phyloP scores from a whole-genome alignment of 2,329 filamentous ascomycete genomes.

The Aspergillus sp. region DNA sequence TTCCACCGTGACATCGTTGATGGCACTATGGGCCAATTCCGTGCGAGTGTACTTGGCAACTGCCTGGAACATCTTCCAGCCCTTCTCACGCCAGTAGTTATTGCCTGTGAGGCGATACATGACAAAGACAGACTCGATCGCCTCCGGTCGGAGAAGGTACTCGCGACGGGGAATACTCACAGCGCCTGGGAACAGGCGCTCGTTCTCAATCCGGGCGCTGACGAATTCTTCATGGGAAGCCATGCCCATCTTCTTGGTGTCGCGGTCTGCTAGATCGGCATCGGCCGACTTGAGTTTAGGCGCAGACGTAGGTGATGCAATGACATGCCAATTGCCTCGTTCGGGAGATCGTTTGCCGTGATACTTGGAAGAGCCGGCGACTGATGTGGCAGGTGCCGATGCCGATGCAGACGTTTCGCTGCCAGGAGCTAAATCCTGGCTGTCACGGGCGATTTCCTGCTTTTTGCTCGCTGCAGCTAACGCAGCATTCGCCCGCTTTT shows the following conservation, averaged over 20 bases:
- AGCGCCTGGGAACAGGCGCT: constrained; percentile 45
- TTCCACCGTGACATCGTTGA: constrained; percentile 63
- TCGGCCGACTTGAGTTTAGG: not conserved
- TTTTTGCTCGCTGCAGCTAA: constrained; percentile 1
- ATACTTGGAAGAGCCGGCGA: not conserved
- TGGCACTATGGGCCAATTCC: constrained; percentile 62
- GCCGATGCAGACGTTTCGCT: constrained; percentile 1
- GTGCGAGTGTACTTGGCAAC: constrained; percentile 63
- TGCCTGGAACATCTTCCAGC: constrained; percentile 71
- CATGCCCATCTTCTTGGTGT: constrained; percentile 19
- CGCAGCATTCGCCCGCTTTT: constrained; percentile 20
- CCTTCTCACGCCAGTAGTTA: constrained; percentile 62
- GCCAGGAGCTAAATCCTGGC: not conserved
- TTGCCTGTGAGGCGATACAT: constrained; percentile 74
- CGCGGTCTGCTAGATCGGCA: constrained; percentile 4
- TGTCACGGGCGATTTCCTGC: not conserved
- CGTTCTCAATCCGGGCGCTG: constrained; percentile 39
- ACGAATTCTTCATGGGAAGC: constrained; percentile 43
- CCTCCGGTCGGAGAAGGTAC: constrained; percentile 61
- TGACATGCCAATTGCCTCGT: constrained; percentile 21
- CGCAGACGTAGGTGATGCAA: not conserved
- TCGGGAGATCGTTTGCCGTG: constrained; percentile 1
- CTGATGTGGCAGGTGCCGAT: not conserved
- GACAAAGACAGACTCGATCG: constrained; percentile 77
- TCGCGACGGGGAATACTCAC: constrained; percentile 37